Base-by-base conservation (phyloP, 202 grass and related monocot genomes). In the Cymbopogon flexuosus region DNA sequence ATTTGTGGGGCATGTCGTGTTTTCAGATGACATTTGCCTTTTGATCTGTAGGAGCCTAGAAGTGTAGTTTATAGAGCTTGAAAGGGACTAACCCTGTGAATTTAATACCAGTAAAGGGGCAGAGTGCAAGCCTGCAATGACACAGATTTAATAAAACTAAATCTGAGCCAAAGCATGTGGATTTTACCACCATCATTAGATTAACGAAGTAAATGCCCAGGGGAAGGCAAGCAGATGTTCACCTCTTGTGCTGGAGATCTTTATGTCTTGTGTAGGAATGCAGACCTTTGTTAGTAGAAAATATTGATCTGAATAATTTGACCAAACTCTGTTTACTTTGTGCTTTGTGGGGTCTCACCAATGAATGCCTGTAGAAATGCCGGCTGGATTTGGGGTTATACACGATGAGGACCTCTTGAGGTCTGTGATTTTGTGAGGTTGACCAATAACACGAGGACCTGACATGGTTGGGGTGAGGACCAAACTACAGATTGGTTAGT, bases 281-380 rank as follows among this genome's bases (percentile, higher is more conserved):
- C 59, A 21, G 5, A 8, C 16, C 43, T 30, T 46, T 27, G 22
- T 60, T 27, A 60, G 22, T 60, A 60, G n/a, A 35, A 81, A 35
- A 36, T 13, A 5, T 70, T 6, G 11, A 33, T 47, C 30, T 72
- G 40, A 47, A 37, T 33, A 62, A 51, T 63, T 2, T 62, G 19
- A 47, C 10, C 21, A 51, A 51, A 30, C 14, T 54, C 10, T 73
- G 57, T 63, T 43, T 72, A 19, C 18, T 54, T 54, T 54, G 51
- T 47, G 31, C 39, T 85, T 6, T 24, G 34, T 51, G 57, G 59
- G 16, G 14, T 72, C 43, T 73, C 31, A 40, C 4, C 5, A 24
- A 23, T 82, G 39, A 64, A 35, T 46, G 30, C 42, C 69, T 81
- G 41, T 27, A n/a, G 41, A 15, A 73, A 64, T 73, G 41, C 12